Evolutionary conservation across 495 filamentous ascomycete genomes (phyloP), one percentile per base, ranked within the genome.

Genomic region (Daldinia vernicosa): DNA sequence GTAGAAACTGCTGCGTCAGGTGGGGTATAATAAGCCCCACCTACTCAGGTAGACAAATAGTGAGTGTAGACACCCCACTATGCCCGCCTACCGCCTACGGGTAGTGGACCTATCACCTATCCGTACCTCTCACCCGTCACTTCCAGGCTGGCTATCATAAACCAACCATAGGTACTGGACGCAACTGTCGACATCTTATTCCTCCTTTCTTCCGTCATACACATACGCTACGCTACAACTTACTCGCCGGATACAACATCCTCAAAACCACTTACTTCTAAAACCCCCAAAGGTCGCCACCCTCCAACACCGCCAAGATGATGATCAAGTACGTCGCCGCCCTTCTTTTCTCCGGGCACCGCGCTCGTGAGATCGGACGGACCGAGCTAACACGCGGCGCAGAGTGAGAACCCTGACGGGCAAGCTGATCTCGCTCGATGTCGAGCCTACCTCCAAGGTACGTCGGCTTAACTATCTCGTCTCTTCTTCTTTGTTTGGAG

Each of bases 361-460:
- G 37, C 39, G n/a, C 14, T 50, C 56, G n/a, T 33, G 14, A 56
- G 19, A 40, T 54, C 63, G 35, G 33, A 53, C 47, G 45, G 47
- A 55, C 12, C 19, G 39, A 58, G 63, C 61, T 63, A 40, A 68
- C 66, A 60, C 4, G 53, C 19, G n/a, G 15, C 32, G 28, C 69
- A 99, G 95, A 85, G 95, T 99, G 79, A 92, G 95, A 76, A 99
- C 95, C 74, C 89, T 99, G 63, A 98, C 95, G 57, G 96, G 95
- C 75, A 98, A 98, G 84, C 93, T 98, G 82, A 98, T 99, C 81
- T 94, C 97, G 83, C 88, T 99, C 61, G 94, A 98, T 78, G 96
- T 99, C 76, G 95, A 99, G 83, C 76, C 76, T 28, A 90, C 94
- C 72, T 94, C 97, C 83, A 96, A 93, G 85, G 94, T 97, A 82